Base-by-base conservation (phyloP, 805 yeast genomes). In the Groenewaldozyma tartarivorans region DNA sequence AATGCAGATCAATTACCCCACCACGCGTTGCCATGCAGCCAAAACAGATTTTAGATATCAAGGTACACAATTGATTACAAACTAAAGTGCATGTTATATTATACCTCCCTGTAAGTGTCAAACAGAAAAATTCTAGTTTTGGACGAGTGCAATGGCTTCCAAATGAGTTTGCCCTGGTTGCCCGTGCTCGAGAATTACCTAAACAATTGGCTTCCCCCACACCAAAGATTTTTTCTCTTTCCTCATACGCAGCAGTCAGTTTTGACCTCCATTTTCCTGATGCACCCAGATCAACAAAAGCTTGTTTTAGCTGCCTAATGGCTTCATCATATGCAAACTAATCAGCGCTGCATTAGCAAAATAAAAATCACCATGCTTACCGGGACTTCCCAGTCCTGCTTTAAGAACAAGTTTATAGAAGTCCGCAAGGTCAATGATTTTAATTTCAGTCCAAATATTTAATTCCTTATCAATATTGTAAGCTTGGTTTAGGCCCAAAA, bases 181-280 rank as follows among this genome's bases (percentile, higher is more conserved):
- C 41, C 83, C 62, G 36, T 51, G 54, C 53, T 78, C 87, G 35
- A 11, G 48, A 38, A 32, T 49, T 74, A 75, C 30, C 30, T 11
- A n/a, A 26, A 26, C 13, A 11, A 26, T 16, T 33, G 13, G 21
- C 41, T 15, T 17, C n/a, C 15, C 17, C 9, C 20, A 21, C 39
- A 15, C 40, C 38, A n/a, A 26, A 26, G n/a, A 26, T 26, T n/a
- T 26, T n/a, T 11, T 11, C 30, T 26, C 30, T 26, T 26, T 26
- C 30, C 11, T 11, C 30, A n/a, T 26, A 11, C n/a, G 30, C n/a
- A n/a, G n/a, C 30, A 11, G 30, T 26, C n/a, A n/a, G 30, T 21
- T 20, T 33, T 7, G 36, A 26, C 6, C 16, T 19, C 9, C n/a
- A 70, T 6, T 36, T 36, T 11, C 40, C 39, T 3, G 51, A 45